Conservation (phyloP, 305 asterid genomes). For the Ajuga reptans region DNA sequence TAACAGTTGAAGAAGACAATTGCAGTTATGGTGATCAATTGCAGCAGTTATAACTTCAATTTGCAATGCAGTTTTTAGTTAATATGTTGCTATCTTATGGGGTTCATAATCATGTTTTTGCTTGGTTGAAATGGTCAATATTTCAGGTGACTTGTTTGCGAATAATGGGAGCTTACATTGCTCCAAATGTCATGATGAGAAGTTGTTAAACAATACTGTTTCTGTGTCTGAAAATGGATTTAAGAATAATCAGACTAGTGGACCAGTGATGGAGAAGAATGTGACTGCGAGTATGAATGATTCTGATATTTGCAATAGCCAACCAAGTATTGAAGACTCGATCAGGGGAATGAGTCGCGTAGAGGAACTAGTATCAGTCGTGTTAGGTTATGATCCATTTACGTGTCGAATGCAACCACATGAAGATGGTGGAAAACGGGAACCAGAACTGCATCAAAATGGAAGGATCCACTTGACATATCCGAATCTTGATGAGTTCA, state of each 20-base stretch:
- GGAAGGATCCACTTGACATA: constrained; percentile 46
- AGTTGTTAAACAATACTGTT: constrained; percentile 25
- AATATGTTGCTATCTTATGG: neutral
- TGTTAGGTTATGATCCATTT: constrained; percentile 42
- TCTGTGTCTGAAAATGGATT: constrained; percentile 31
- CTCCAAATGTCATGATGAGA: constrained; percentile 27
- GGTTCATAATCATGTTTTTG: neutral
- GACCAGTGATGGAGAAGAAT: constrained; percentile 29
- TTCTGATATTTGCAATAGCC: constrained; percentile 21
- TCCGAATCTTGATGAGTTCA: constrained; percentile 78
- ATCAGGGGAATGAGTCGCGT: constrained; percentile 35
- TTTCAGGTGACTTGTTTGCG: constrained; percentile 51
- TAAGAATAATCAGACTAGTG: constrained; percentile 22
- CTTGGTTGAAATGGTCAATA: constrained; percentile 15
- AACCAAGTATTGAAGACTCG: constrained; percentile 26
- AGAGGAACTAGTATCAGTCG: constrained; percentile 40
- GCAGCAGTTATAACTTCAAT: neutral
- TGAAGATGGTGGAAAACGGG: constrained; percentile 20
- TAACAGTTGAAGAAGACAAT: neutral
- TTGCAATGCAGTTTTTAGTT: neutral
- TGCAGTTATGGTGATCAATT: neutral
- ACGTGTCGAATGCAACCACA: constrained; percentile 40
- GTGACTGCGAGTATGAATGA: constrained; percentile 28
- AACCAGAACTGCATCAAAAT: constrained; percentile 28
- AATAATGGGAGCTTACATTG: constrained; percentile 33